Conservation (phyloP, 371 early-diverging fungal species). For the Syncephalastrum racemosum region DNA sequence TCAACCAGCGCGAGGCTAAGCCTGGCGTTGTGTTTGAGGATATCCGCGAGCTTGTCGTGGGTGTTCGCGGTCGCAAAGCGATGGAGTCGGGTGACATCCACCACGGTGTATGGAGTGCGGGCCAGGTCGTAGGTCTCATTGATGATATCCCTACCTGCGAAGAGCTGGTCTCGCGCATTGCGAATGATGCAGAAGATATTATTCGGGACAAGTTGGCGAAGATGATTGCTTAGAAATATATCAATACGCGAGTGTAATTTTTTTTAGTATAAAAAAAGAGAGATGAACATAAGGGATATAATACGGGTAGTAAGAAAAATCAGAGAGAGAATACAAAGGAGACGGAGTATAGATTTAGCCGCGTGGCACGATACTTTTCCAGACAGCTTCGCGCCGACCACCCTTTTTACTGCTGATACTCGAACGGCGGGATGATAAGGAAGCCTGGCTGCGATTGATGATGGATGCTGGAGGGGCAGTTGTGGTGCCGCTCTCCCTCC, state of each 20-base stretch:
- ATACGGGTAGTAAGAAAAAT: background rate
- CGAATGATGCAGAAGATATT: conserved; percentile 57
- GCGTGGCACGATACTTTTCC: conserved; percentile 18
- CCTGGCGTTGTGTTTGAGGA: conserved; percentile 66
- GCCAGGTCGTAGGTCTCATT: conserved; percentile 72
- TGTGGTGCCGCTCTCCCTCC: conserved; percentile 1
- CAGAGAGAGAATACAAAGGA: background rate
- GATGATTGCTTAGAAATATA: conserved; percentile 8
- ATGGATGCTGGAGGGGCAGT: conserved; percentile 2
- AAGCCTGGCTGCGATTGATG: conserved; percentile 2
- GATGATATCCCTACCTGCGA: conserved; percentile 80
- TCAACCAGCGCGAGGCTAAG: conserved; percentile 64
- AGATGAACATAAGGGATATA: conserved; percentile 5
- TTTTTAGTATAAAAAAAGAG: background rate
- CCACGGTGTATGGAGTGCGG: conserved; percentile 77
- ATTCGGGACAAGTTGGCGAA: conserved; percentile 31
- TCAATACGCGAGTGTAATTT: background rate
- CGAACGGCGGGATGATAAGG: background rate
- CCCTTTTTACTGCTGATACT: conserved; percentile 1
- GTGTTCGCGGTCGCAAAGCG: conserved; percentile 69
- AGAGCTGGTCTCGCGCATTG: conserved; percentile 59
- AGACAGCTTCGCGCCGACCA: conserved; percentile 15
- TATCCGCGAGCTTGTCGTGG: conserved; percentile 68
- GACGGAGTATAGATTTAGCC: too few species aligned
- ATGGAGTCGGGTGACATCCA: conserved; percentile 70